phyloP scores from a whole-genome alignment of 768 basidiomycete genomes.

The Hygrocybe coccinea region DNA sequence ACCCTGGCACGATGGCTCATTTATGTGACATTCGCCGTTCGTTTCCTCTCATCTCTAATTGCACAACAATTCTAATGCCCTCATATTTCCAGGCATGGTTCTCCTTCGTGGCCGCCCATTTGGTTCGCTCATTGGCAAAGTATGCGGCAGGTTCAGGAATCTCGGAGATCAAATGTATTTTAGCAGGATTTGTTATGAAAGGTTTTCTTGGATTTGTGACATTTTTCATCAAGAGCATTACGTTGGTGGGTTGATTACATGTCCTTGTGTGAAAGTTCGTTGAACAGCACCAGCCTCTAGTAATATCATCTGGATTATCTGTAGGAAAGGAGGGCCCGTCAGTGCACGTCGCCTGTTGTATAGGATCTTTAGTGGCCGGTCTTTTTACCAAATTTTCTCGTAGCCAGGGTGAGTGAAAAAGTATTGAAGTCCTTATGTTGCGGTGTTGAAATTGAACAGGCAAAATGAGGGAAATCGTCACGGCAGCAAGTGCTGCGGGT shows the following conservation, averaged over 20 bases:
- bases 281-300: conserved; percentile 63
- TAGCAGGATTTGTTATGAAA: conserved; percentile 96
- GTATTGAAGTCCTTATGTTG: not conserved
- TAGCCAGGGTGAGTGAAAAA: conserved; percentile 67
- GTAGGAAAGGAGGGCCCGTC: conserved; percentile 99
- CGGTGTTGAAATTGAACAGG: conserved; percentile 33
- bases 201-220: conserved; percentile 89
- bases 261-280: not conserved
- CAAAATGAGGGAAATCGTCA: conserved; percentile 86
- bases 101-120: conserved; percentile 80
- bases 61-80: not conserved
- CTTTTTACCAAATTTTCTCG: conserved; percentile 76
- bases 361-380: conserved; percentile 86
- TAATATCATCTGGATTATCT: conserved; percentile 94
- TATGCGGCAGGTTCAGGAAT: conserved; percentile 98
- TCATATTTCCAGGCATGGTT: conserved; percentile 58
- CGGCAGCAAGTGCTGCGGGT: conserved; percentile 94
- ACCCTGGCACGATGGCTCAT: conserved; percentile 71
- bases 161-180: conserved; percentile 96
- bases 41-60: conserved; percentile 25
- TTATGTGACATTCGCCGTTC: conserved; percentile 85
- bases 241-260: conserved; percentile 56
- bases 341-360: conserved; percentile 93
- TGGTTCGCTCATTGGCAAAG: conserved; percentile 83
- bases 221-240: conserved; percentile 89